These are phyloP conservation scores for Apiotrichum domesticum DNA, from an alignment of 1,284 basidiomycete genomes.

Conservation along the genomic window DNA sequence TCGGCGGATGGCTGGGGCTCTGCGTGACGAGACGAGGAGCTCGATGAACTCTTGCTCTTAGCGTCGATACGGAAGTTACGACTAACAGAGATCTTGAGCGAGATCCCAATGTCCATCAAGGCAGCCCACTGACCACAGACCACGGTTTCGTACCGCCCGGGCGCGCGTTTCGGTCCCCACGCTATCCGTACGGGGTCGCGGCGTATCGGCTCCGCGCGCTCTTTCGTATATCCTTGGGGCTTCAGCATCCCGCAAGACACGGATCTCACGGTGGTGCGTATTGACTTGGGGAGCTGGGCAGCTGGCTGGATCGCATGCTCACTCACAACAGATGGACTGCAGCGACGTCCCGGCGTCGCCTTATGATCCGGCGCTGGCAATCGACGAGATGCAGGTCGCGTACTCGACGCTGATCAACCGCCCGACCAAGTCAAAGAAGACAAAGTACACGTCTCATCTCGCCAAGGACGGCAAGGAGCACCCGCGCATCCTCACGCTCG, in stretches of 20 bases:
- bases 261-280: constrained; percentile 15
- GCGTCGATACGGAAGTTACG: background rate
- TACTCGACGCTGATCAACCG: constrained; percentile 26
- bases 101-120: no score
- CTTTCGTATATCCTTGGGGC: constrained; percentile 15
- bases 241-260: constrained; percentile 9
- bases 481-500: constrained; percentile 47
- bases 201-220: constrained; percentile 11
- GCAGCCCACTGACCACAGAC: constrained; percentile 5
- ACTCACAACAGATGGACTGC: constrained; percentile 39
- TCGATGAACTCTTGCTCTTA: no score
- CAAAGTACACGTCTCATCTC: constrained; percentile 9
- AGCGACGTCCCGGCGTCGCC: constrained; percentile 47
- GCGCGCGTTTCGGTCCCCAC: constrained; percentile 45
- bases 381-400: constrained; percentile 45
- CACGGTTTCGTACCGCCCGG: constrained; percentile 21
- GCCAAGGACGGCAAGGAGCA: constrained; percentile 39
- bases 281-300: background rate
- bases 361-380: constrained; percentile 46
- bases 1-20: background rate
- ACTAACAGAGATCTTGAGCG: no score
- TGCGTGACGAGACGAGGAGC: no score
- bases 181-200: constrained; percentile 28
- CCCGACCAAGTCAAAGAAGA: constrained; percentile 2
- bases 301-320: background rate